phyloP scores from a whole-genome alignment of 495 filamentous ascomycete genomes.

The Penicillium desertorum region DNA sequence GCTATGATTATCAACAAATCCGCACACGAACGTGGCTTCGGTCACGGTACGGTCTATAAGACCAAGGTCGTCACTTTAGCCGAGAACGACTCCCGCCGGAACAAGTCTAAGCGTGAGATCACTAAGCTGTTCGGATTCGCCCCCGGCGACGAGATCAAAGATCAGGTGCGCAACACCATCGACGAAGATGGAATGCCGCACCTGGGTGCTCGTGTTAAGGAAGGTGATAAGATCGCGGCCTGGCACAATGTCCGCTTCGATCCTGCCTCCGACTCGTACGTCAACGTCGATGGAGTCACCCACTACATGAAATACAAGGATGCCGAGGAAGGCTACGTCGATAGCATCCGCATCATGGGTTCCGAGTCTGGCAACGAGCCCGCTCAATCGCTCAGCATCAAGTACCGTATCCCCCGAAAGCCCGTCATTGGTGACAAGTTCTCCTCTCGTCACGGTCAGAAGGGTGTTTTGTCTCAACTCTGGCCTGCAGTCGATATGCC shows the following conservation, averaged over 20 bases:
- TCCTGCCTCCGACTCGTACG: slow-evolving; percentile 53
- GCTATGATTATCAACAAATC: slow-evolving; percentile 99
- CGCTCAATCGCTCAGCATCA: slow-evolving; percentile 81
- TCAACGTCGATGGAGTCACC: slow-evolving; percentile 77
- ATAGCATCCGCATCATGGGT: slow-evolving; percentile 89
- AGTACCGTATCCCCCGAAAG: slow-evolving; percentile 83
- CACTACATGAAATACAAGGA: slow-evolving; percentile 92
- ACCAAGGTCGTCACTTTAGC: slow-evolving; percentile 83
- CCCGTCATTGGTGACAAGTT: slow-evolving; percentile 82
- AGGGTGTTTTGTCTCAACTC: slow-evolving; percentile 86
- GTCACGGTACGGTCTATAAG: slow-evolving; percentile 95
- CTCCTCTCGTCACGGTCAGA: slow-evolving; percentile 59
- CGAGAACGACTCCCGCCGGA: slow-evolving; percentile 62
- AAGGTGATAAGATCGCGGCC: slow-evolving; percentile 82
- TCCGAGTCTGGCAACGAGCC: slow-evolving; percentile 77
- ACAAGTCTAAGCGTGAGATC: slow-evolving; percentile 54
- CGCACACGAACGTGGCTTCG: slow-evolving; percentile 94
- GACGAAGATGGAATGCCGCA: slow-evolving; percentile 85
- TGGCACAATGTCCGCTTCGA: slow-evolving; percentile 86
- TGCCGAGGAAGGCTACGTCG: slow-evolving; percentile 78
- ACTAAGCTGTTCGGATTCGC: slow-evolving; percentile 84
- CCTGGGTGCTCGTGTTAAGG: slow-evolving; percentile 69
- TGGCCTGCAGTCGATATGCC: slow-evolving; percentile 96
- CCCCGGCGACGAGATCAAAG: slow-evolving; percentile 63
- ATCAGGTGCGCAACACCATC: slow-evolving; percentile 63